Evolutionary conservation across 331 rosid genomes (phyloP).

Genomic region (Quercus tomentella): DNA sequence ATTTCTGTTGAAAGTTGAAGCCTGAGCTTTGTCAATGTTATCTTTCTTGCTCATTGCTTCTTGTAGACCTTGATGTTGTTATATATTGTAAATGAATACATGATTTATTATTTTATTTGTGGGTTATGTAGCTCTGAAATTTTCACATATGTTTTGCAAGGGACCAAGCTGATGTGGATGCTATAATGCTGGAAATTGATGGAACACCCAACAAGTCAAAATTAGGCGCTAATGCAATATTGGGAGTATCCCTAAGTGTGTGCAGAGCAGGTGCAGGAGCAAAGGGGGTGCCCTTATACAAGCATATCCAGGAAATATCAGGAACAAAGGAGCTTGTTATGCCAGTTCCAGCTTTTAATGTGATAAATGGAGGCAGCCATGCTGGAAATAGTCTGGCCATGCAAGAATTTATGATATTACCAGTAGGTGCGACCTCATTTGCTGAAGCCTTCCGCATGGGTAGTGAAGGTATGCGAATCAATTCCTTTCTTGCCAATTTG

Average conservation of each 20-base stretch:
- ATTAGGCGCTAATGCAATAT: constrained; percentile 94
- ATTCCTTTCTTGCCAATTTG: constrained; percentile 1
- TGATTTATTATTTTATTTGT: constrained; percentile 10
- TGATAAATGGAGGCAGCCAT: constrained; percentile 94
- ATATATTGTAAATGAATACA: not conserved
- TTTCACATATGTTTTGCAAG: constrained; percentile 29
- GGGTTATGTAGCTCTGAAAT: constrained; percentile 22
- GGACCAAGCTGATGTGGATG: constrained; percentile 88
- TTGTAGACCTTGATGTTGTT: not conserved
- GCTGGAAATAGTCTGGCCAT: constrained; percentile 97
- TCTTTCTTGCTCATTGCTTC: not conserved
- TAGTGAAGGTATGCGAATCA: constrained; percentile 74
- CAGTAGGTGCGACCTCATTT: constrained; percentile 90
- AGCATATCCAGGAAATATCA: constrained; percentile 85
- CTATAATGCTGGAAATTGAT: constrained; percentile 92
- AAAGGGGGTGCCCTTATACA: constrained; percentile 84
- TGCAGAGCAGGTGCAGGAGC: constrained; percentile 99
- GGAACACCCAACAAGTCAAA: constrained; percentile 96
- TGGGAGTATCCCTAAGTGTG: constrained; percentile 91
- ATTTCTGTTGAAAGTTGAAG: not conserved
- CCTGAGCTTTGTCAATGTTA: not conserved
- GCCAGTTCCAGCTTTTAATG: constrained; percentile 99
- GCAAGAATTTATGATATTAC: constrained; percentile 98
- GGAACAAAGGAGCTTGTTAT: constrained; percentile 91
- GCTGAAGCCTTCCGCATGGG: constrained; percentile 95